phyloP scores from a whole-genome alignment of 2,329 filamentous ascomycete species.

The Trichoderma guizhouense region DNA sequence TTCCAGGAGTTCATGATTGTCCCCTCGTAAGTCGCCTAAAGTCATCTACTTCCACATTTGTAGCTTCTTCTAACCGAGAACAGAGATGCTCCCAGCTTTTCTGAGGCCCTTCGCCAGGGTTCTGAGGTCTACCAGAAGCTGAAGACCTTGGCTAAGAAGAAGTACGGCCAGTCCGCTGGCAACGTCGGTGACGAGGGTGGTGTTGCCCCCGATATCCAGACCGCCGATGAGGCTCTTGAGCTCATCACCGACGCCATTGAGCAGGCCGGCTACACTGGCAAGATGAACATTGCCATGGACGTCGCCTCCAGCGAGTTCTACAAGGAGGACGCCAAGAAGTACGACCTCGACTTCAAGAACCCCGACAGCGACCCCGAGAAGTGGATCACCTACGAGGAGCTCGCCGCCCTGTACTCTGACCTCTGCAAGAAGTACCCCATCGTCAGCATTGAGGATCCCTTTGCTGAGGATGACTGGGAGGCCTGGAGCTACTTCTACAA shows the following conservation, averaged over 20 bases:
- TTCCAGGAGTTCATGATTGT: slow-evolving; percentile 98
- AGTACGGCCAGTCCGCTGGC: slow-evolving; percentile 97
- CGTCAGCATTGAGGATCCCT: slow-evolving; percentile 97
- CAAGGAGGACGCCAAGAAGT: slow-evolving; percentile 96
- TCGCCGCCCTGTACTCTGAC: slow-evolving; percentile 84
- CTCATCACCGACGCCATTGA: slow-evolving; percentile 94
- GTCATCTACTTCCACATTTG: background rate
- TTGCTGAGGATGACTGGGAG: slow-evolving; percentile 99
- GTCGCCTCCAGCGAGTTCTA: slow-evolving; percentile 99
- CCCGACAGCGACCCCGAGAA: slow-evolving; percentile 91
- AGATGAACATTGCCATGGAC: slow-evolving; percentile 98
- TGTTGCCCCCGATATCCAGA: slow-evolving; percentile 98
- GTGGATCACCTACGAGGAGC: slow-evolving; percentile 98
- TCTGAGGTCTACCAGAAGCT: slow-evolving; percentile 98
- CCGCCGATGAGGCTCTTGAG: slow-evolving; percentile 91
- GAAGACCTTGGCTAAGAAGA: slow-evolving; percentile 97
- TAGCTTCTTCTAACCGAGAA: slow-evolving; percentile 20
- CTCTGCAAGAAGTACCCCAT: slow-evolving; percentile 96
- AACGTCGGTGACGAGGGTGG: slow-evolving; percentile 99
- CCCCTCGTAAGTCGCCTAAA: slow-evolving; percentile 56
- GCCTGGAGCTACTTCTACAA: slow-evolving; percentile 99
- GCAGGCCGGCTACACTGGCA: slow-evolving; percentile 88
- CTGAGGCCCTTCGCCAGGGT: slow-evolving; percentile 93
- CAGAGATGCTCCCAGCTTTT: slow-evolving; percentile 82
- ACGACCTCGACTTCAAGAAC: slow-evolving; percentile 99